These are phyloP conservation scores for Astragalus membranaceus DNA, from an alignment of 306 rosid genomes.

Conservation along the genomic window DNA sequence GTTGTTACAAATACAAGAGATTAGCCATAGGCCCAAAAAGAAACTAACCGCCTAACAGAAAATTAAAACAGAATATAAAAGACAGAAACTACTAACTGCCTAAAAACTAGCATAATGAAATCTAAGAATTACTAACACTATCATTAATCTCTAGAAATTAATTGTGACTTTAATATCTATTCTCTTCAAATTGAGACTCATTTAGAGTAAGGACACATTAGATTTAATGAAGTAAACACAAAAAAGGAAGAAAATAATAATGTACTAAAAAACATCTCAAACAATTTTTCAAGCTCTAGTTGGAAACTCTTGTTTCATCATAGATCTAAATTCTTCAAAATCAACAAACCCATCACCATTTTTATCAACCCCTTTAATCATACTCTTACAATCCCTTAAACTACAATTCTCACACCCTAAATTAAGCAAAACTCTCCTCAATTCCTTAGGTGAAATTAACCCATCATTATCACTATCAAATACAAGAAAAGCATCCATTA, in stretches of 20 bases:
- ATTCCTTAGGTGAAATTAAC: slow-evolving; percentile 51
- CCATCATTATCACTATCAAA: slow-evolving; percentile 61
- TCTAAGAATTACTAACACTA: too few species aligned
- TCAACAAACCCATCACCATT: slow-evolving; percentile 69
- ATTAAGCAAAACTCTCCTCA: slow-evolving; percentile 41
- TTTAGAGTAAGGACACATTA: background rate
- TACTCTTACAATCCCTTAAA: slow-evolving; percentile 44
- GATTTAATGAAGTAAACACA: background rate
- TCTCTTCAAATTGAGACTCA: background rate
- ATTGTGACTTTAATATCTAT: too few species aligned
- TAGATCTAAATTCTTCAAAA: slow-evolving; percentile 59
- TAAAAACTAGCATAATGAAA: too few species aligned
- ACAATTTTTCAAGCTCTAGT: slow-evolving; percentile 1
- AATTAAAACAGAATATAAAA: too few species aligned
- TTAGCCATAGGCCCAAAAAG: too few species aligned
- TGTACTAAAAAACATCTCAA: background rate
- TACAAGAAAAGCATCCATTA: slow-evolving; percentile 63
- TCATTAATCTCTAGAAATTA: too few species aligned
- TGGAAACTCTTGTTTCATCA: slow-evolving; percentile 40
- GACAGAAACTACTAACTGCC: too few species aligned
- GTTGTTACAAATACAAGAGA: too few species aligned
- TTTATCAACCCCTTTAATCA: slow-evolving; percentile 61
- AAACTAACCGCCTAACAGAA: too few species aligned
- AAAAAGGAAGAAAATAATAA: background rate
- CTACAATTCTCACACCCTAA: slow-evolving; percentile 53